These are phyloP conservation scores for Nadsonia starkeyi-henricii DNA, from an alignment of 1,139 yeast genomes.

Conservation along the genomic window DNA sequence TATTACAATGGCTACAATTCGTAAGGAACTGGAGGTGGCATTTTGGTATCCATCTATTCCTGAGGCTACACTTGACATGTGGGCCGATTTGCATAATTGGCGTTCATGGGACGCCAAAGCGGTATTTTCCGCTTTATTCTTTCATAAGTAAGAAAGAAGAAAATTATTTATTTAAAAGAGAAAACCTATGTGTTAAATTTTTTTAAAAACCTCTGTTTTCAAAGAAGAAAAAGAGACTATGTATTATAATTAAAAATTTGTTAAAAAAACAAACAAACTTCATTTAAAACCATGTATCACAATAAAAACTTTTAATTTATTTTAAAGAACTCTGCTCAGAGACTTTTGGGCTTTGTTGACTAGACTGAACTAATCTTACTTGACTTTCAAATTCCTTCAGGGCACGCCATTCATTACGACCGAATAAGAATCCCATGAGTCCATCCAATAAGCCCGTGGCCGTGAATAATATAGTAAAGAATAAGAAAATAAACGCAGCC, in stretches of 20 bases:
- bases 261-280: too few species aligned
- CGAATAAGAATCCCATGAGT: conserved; percentile 63
- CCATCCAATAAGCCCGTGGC: conserved; percentile 66
- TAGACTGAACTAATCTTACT: conserved; percentile 17
- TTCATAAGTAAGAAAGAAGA: background rate
- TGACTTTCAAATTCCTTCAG: conserved; percentile 42
- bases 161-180: too few species aligned
- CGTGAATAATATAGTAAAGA: conserved; percentile 32
- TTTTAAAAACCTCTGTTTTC: too few species aligned
- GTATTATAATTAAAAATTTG: too few species aligned
- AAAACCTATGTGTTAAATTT: too few species aligned
- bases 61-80: background rate
- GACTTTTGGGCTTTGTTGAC: too few species aligned
- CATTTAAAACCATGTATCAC: too few species aligned
- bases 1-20: background rate
- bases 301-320: too few species aligned
- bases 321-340: too few species aligned
- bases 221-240: too few species aligned
- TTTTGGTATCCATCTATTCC: background rate
- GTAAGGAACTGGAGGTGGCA: background rate
- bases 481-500: conserved; percentile 46
- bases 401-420: conserved; percentile 65
- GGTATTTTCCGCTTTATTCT: background rate
- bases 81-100: background rate
- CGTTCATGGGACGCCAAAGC: background rate